Evolutionary conservation across 2,329 filamentous ascomycete genomes (phyloP), one percentile per base, ranked within the genome.

Genomic region (Microascus cirrosus): DNA sequence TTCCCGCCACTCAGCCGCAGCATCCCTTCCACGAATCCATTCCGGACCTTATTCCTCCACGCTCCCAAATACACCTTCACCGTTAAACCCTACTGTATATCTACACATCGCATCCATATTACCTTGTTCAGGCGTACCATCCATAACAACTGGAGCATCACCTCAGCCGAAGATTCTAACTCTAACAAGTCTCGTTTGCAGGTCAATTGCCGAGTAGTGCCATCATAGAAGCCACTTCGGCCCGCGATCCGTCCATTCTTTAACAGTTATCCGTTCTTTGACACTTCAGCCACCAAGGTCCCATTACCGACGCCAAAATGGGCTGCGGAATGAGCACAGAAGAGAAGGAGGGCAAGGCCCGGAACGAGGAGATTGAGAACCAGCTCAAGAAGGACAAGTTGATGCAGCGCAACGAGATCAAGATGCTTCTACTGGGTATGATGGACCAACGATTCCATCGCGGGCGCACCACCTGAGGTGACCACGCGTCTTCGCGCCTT

Each of bases 261-360:
- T 50, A 24, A 12, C 6, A 24, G 10, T 20, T 6, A n/a, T 20
- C 8, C 20, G 39, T 22, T 48, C 56, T 25, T 13, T 32, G 24
- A 34, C 12, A 25, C 15, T 51, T 25, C 7, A 54, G 15, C 20
- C n/a, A 25, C 8, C 39, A 50, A 8, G 22, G 45, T 50, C 22
- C 45, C 45, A 24, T 8, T 8, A 22, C n/a, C 45, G 45, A 50
- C 75, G 78, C 72, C 87, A 91, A 80, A 69, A 99, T 99, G 94
- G 94, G 94, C 85, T 99, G 94, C 76, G 93, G 93, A 77, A 95
- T 96, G 90, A 97, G 93, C 75, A 96, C 94, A 71, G 94, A 97
- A 81, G 94, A 97, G 79, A 96, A 96, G 87, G 94, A 97, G 91
- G 93, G 94, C 78, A 97, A 96, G 89, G 90, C 91, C 81, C 87